These are phyloP conservation scores for Pelargonium nanum DNA, from an alignment of 345 rosid species.

Conservation along the genomic window DNA sequence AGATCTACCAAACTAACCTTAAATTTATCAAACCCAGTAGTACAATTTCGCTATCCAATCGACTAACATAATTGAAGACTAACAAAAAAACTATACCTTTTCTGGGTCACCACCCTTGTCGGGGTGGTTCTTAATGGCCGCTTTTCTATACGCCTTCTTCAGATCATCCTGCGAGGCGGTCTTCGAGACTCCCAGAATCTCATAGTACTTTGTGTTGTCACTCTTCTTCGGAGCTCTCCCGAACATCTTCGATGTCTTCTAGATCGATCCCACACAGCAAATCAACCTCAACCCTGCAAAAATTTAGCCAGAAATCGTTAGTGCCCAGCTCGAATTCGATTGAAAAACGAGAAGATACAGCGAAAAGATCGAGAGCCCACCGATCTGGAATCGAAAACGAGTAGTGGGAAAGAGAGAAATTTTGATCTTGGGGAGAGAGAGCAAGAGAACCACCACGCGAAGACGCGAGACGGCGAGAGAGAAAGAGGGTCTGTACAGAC, in stretches of 20 bases:
- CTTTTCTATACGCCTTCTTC: constrained; percentile 45
- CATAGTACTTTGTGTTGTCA: constrained; percentile 40
- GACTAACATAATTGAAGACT: background rate
- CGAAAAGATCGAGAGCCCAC: background rate
- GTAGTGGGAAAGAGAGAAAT: background rate
- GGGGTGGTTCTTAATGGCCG: constrained; percentile 47
- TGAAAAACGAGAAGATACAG: background rate
- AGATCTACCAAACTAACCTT: background rate
- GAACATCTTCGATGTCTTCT: constrained; percentile 25
- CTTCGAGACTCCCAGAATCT: constrained; percentile 36
- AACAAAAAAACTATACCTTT: constrained; percentile 17
- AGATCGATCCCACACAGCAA: background rate
- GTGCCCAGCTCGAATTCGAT: background rate
- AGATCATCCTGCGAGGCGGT: constrained; percentile 39
- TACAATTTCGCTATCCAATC: background rate
- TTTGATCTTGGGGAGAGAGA: background rate
- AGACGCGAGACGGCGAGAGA: constrained; percentile 11
- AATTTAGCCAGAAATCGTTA: background rate
- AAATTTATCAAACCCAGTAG: no score
- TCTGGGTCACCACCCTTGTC: constrained; percentile 53
- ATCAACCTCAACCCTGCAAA: no score
- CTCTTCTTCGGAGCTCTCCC: constrained; percentile 48
- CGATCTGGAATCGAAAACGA: background rate
- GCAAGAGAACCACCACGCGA: background rate
- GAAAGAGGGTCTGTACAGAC: background rate